phyloP scores from a whole-genome alignment of 78 protist species.

The Monosiga brevicollis region DNA sequence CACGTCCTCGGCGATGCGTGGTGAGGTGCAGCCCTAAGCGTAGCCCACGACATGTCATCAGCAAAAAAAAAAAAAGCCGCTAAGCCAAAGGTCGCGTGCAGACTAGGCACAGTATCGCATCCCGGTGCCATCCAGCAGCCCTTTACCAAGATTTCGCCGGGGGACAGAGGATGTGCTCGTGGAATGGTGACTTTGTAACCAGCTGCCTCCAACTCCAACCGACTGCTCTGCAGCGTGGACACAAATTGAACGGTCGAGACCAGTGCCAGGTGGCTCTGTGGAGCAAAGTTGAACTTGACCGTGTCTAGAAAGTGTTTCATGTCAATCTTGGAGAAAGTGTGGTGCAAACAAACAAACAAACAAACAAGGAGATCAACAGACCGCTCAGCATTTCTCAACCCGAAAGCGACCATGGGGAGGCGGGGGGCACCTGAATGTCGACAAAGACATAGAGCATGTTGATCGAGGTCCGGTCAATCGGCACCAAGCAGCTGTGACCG shows the following conservation, averaged over 20 bases:
- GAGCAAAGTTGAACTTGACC: conserved; percentile 46
- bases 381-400: too few relatives aligned
- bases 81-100: not conserved
- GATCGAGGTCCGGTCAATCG: conserved; percentile 45
- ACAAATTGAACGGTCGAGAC: conserved; percentile 86
- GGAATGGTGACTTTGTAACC: conserved; percentile 56
- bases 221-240: conserved; percentile 50
- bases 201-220: too few relatives aligned
- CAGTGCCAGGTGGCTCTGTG: conserved; percentile 29
- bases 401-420: too few relatives aligned
- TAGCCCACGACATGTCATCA: too few relatives aligned
- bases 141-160: conserved; percentile 90
- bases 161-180: conserved; percentile 85
- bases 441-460: conserved; percentile 86
- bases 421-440: conserved; percentile 70
- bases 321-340: too few relatives aligned
- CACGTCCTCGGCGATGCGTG: conserved; percentile 4
- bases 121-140: conserved; percentile 88
- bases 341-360: too few relatives aligned
- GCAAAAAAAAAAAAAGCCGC: too few relatives aligned
- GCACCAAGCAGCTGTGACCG: conserved; percentile 91
- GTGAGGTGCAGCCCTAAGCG: conserved; percentile 41
- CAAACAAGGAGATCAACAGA: too few relatives aligned
- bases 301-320: conserved; percentile 71
- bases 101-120: not conserved